Evolutionary conservation across 129 eudicot species (phyloP), one percentile per base, ranked within the genome.

Genomic region (Kitagawia praeruptora): DNA sequence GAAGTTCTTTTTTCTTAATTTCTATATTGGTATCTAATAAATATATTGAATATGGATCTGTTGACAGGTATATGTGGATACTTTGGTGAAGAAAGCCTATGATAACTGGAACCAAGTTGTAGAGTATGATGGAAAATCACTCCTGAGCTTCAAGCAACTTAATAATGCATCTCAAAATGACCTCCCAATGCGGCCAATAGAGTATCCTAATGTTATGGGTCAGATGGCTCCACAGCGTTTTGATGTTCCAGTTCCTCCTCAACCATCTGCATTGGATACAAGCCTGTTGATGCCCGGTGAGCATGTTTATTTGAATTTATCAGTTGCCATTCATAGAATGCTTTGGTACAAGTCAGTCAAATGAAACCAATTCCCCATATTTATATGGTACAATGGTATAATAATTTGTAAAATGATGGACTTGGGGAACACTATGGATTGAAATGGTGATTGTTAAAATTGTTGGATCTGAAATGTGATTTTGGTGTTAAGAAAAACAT

Each of bases 91-190:
- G 81, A 93, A 90, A 82, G 98, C 98, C 67, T 93, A 93, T 67
- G 98, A 90, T 18, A 90, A 93, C 61, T 93, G 98, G 98, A 93
- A 72, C 77, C 98, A 90, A 83, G 96, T 93, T 79, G 89, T 93
- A 14, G 98, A 90, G 89, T 93, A 93, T 77, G 98, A 93, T 86
- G 96, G 96, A 16, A 87, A 90, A 81, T 88, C 98, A 47, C 88
- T 90, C 58, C 71, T 88, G 81, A 84, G 83, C 86, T 85, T 84
- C 56, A 88, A 93, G 83, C 92, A 93, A 79, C 86, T 82, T 66
- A 87, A 88, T 85, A 87, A 74, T 83, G 76, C 82, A 27, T 82
- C 92, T 15, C 78, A 81, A 40, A 90, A 82, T 40, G 88, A 89
- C 69, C 86, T 81, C 80, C 85, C 88, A 44, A 53, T 64, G 81